Conservation (phyloP, 1,284 basidiomycete genomes). For the Apiotrichum domesticum region DNA sequence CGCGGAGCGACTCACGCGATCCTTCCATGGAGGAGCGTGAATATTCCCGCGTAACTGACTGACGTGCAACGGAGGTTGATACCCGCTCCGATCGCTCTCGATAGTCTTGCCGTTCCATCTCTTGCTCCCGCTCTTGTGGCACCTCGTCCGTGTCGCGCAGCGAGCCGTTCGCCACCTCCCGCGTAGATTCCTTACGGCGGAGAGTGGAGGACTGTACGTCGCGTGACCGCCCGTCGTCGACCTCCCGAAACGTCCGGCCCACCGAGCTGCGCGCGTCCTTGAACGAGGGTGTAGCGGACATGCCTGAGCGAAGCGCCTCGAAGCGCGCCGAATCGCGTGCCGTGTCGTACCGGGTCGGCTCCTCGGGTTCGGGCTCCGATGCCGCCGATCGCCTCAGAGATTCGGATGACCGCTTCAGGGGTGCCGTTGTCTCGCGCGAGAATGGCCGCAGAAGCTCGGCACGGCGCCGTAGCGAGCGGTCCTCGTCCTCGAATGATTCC, state of each 20-base stretch:
- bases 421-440: slow-evolving; percentile 7
- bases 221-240: too few relatives aligned
- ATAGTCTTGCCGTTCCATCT: neutral
- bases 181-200: neutral
- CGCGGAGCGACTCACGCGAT: neutral
- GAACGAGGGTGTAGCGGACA: neutral
- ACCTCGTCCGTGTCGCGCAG: neutral
- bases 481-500: slow-evolving; percentile 5
- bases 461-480: slow-evolving; percentile 22
- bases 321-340: neutral
- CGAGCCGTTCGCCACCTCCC: neutral
- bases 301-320: neutral
- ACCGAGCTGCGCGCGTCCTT: neutral
- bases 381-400: too few relatives aligned
- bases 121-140: neutral
- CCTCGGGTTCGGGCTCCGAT: neutral
- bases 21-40: too few relatives aligned
- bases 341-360: neutral
- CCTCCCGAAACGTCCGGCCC: too few relatives aligned
- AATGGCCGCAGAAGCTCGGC: slow-evolving; percentile 26
- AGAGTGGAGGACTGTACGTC: neutral
- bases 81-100: neutral
- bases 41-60: too few relatives aligned
- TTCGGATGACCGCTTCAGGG: neutral
- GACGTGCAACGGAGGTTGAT: neutral